phyloP scores from a whole-genome alignment of 2,329 filamentous ascomycete species.

The Colletotrichum sp. region DNA sequence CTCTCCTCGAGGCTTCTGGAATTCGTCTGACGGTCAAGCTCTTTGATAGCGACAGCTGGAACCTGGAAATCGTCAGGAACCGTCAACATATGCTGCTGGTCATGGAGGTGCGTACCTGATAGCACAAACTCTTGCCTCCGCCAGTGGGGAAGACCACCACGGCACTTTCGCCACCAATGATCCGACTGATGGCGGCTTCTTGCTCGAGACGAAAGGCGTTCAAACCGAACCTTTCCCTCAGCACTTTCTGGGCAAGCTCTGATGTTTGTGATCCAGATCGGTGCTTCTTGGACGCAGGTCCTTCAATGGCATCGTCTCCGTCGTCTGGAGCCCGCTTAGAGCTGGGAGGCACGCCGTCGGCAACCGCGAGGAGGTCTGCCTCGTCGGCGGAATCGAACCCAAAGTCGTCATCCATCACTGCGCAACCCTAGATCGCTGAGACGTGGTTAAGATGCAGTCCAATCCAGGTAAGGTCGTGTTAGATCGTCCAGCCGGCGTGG shows the following conservation, averaged over 20 bases:
- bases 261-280: not conserved
- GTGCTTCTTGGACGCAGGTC: not conserved
- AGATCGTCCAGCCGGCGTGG: not conserved
- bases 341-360: not conserved
- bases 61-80: constrained; percentile 34
- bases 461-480: not conserved
- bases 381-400: constrained; percentile 27
- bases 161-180: constrained; percentile 42
- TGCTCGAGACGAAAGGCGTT: constrained; percentile 48
- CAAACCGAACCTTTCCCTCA: constrained; percentile 43
- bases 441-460: rapidly evolving
- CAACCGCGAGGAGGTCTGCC: constrained; percentile 2
- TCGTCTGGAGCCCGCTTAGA: not conserved
- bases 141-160: constrained; percentile 52
- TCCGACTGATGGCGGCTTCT: constrained; percentile 40
- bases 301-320: not conserved
- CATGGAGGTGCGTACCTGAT: constrained; percentile 38
- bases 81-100: too few species aligned
- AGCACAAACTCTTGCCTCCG: constrained; percentile 54
- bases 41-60: constrained; percentile 49
- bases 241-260: constrained; percentile 29
- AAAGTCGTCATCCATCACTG: constrained; percentile 19
- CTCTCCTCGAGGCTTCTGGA: constrained; percentile 31
- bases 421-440: not conserved
- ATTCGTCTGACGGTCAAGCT: constrained; percentile 38